Evolutionary conservation across 1,139 yeast species (phyloP).

Genomic region (Candida frijolesensis): DNA sequence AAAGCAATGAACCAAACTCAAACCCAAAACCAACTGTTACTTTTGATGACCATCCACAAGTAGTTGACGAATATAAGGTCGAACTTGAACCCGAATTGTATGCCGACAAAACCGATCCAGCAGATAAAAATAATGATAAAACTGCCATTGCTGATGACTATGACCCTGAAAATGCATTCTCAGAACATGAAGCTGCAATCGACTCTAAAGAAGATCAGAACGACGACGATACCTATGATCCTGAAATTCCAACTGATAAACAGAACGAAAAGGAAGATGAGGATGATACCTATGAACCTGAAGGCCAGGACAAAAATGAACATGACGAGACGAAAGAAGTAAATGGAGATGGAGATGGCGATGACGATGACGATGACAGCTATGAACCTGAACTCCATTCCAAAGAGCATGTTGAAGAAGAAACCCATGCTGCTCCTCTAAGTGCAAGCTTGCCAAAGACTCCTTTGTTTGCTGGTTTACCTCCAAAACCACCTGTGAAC

Average conservation of each 20-base stretch:
- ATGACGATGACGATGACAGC: slow-evolving; percentile 22
- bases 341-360: background rate
- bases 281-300: slow-evolving; percentile 30
- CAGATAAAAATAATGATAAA: slow-evolving; percentile 3
- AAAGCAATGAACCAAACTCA: slow-evolving; percentile 1
- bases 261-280: slow-evolving; percentile 14
- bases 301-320: slow-evolving; percentile 11
- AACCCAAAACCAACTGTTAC: slow-evolving; percentile 13
- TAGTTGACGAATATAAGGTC: slow-evolving; percentile 1
- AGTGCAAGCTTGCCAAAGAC: slow-evolving; percentile 8
- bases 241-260: slow-evolving; percentile 18
- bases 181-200: slow-evolving; percentile 20
- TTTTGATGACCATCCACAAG: slow-evolving; percentile 27
- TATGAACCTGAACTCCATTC: slow-evolving; percentile 26
- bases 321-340: slow-evolving; percentile 4
- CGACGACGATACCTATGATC: slow-evolving; percentile 27
- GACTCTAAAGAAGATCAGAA: slow-evolving; percentile 19
- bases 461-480: slow-evolving; percentile 20
- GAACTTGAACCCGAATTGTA: background rate
- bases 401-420: background rate
- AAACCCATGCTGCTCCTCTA: slow-evolving; percentile 5
- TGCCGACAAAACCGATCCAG: slow-evolving; percentile 2
- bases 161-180: slow-evolving; percentile 23
- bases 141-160: slow-evolving; percentile 23
- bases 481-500: slow-evolving; percentile 34